Evolutionary conservation across 345 rosid species (phyloP).

Genomic region (Eucalyptus decipiens): DNA sequence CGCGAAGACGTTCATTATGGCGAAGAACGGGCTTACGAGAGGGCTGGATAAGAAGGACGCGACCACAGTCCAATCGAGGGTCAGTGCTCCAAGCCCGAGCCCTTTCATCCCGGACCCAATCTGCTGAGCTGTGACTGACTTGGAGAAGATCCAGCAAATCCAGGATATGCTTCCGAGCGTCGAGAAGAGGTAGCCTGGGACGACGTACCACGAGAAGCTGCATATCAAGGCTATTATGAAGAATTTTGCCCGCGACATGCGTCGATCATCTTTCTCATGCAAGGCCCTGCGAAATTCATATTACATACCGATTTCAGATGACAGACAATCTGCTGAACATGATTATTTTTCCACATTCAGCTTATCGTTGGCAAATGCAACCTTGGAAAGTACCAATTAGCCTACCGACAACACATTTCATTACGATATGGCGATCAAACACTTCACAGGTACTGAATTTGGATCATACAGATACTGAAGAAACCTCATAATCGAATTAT

Average conservation of each 20-base stretch:
- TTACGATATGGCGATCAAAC: neutral
- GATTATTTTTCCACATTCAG: neutral
- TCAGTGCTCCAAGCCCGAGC: conserved; percentile 1
- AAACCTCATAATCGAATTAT: neutral
- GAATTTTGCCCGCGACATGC: neutral
- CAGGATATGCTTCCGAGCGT: neutral
- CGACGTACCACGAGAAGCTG: neutral
- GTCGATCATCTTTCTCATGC: conserved; percentile 3
- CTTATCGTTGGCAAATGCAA: neutral
- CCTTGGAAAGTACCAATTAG: neutral
- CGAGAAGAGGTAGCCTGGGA: conserved; percentile 2
- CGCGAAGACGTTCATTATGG: neutral
- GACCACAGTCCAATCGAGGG: neutral
- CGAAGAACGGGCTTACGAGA: neutral
- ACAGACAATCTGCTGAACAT: neutral
- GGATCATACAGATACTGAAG: no score
- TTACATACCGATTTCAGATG: neutral
- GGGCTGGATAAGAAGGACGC: conserved; percentile 2
- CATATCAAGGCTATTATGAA: neutral
- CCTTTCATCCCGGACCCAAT: neutral
- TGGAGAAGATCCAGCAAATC: conserved; percentile 2
- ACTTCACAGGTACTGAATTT: neutral
- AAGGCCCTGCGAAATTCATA: neutral
- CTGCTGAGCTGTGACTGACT: conserved; percentile 2
- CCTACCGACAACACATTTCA: neutral